A percentile compares a stretch with the other conserved stretches of the same genome.
Evolutionary conservation across 768 basidiomycete species (phyloP).

Genomic region (Chalciporus piperatus): DNA sequence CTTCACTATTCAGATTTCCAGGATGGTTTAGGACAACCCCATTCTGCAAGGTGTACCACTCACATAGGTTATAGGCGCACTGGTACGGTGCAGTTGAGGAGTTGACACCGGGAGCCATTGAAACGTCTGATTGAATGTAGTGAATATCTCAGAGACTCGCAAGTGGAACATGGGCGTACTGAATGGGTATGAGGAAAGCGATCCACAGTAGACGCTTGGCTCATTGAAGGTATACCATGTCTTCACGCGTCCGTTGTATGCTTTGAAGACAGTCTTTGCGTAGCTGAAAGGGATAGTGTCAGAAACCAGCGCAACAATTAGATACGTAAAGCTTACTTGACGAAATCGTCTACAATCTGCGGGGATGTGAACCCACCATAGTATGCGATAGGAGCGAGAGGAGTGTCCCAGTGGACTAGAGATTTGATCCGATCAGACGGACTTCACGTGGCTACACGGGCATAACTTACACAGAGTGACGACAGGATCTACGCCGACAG

Average conservation of each 20-base stretch:
- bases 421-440: no score
- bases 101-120: conserved; percentile 43
- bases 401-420: conserved; percentile 50
- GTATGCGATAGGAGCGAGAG: conserved; percentile 44
- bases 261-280: conserved; percentile 47
- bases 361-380: conserved; percentile 49
- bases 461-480: no score
- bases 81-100: conserved; percentile 43
- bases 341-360: no score
- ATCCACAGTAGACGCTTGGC: conserved; percentile 20
- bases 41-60: no score
- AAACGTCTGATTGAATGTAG: conserved; percentile 5
- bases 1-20: conserved; percentile 21
- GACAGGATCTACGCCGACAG: conserved; percentile 16
- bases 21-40: no score
- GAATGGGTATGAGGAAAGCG: conserved; percentile 39
- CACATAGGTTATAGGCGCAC: conserved; percentile 43
- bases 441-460: no score
- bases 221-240: conserved; percentile 57
- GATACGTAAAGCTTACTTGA: no score
- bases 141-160: no score
- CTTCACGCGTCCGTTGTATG: conserved; percentile 47
- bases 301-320: no score
- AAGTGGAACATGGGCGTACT: no score
- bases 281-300: conserved; percentile 34